These are phyloP conservation scores for Clavariopsis aquatica DNA, from an alignment of 495 filamentous ascomycete genomes.

Conservation along the genomic window DNA sequence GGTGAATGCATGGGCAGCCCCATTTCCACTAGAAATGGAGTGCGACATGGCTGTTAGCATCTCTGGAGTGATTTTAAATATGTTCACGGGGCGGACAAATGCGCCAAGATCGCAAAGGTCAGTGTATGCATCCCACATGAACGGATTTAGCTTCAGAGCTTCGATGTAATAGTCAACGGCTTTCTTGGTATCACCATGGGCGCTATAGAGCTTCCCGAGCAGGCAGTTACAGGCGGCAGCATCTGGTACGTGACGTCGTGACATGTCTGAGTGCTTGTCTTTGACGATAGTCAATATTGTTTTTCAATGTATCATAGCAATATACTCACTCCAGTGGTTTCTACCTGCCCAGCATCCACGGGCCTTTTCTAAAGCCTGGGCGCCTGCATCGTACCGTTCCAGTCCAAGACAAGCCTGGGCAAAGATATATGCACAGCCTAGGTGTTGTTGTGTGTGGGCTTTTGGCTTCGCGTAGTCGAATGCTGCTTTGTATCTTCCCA, in stretches of 20 bases:
- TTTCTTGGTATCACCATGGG: conserved; percentile 74
- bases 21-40: conserved; percentile 28
- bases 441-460: conserved; percentile 66
- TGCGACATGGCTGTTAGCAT: conserved; percentile 55
- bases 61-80: conserved; percentile 78
- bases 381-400: conserved; percentile 75
- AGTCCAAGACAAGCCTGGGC: conserved; percentile 83
- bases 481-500: conserved; percentile 73
- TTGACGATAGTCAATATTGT: conserved; percentile 32
- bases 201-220: conserved; percentile 83
- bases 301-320: not conserved
- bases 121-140: conserved; percentile 97
- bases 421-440: conserved; percentile 89
- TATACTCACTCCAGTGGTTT: conserved; percentile 66
- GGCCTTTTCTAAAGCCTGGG: conserved; percentile 74
- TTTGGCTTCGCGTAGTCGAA: conserved; percentile 68
- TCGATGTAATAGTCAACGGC: conserved; percentile 83
- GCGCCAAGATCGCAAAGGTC: conserved; percentile 64
- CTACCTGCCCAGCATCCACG: conserved; percentile 68
- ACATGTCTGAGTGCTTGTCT: conserved; percentile 66
- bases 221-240: conserved; percentile 77
- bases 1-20: conserved; percentile 8
- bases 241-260: conserved; percentile 66
- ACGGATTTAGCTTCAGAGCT: conserved; percentile 85
- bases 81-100: conserved; percentile 68